Conservation (phyloP, 2,329 filamentous ascomycete species). For the Aspergillus cejpii region DNA sequence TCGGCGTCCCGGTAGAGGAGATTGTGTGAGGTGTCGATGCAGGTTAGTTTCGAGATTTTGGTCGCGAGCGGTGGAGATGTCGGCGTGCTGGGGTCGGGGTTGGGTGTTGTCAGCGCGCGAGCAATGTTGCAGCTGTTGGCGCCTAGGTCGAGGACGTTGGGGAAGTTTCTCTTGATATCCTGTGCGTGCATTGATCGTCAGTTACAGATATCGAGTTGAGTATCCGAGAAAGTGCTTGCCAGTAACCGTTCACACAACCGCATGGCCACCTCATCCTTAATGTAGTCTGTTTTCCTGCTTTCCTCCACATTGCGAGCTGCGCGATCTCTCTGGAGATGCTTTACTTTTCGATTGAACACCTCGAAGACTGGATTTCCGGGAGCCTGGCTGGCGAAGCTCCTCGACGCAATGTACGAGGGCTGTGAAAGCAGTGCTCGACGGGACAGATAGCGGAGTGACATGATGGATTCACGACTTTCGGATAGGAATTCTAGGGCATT, state of each 20-base stretch:
- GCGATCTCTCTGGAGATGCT: slow-evolving; percentile 87
- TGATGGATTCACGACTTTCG: slow-evolving; percentile 4
- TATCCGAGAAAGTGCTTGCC: slow-evolving; percentile 41
- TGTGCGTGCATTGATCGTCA: slow-evolving; percentile 30
- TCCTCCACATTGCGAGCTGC: slow-evolving; percentile 63
- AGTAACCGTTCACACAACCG: slow-evolving; percentile 80
- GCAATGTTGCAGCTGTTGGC: slow-evolving; percentile 95
- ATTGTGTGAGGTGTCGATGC: slow-evolving; percentile 70
- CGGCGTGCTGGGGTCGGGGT: slow-evolving; percentile 53
- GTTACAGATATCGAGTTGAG: slow-evolving; percentile 10
- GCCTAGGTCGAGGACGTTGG: slow-evolving; percentile 80
- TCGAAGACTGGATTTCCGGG: slow-evolving; percentile 72
- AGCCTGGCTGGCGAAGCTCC: slow-evolving; percentile 70
- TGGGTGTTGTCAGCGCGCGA: slow-evolving; percentile 63
- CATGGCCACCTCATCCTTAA: slow-evolving; percentile 84
- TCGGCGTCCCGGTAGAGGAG: slow-evolving; percentile 72
- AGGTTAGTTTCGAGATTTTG: slow-evolving; percentile 67
- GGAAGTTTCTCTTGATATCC: slow-evolving; percentile 89
- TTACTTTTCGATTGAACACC: slow-evolving; percentile 82
- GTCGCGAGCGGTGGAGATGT: slow-evolving; percentile 53
- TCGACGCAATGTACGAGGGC: slow-evolving; percentile 15
- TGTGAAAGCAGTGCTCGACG: slow-evolving; percentile 14
- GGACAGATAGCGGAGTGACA: slow-evolving; percentile 22
- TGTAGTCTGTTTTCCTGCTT: slow-evolving; percentile 79
- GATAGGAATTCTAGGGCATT: background rate